Conservation (phyloP, 2,329 filamentous ascomycete species). For the Aspergillus jensenii region DNA sequence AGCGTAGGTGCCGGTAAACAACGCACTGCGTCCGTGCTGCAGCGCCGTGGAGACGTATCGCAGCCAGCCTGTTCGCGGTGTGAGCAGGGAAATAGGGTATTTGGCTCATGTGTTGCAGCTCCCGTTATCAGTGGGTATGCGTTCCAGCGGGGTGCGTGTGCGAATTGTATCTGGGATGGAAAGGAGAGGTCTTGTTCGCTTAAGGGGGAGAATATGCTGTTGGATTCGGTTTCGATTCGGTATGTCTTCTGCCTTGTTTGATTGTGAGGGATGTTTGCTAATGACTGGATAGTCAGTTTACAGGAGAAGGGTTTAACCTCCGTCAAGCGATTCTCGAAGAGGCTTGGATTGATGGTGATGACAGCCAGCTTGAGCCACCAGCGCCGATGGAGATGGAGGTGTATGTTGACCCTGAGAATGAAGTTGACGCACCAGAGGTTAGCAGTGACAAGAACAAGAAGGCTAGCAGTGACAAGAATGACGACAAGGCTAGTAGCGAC, state of each 20-base stretch:
- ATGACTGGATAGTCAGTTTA: background rate
- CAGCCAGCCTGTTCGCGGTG: background rate
- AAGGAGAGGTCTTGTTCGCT: background rate
- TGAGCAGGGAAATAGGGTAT: background rate
- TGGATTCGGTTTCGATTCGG: background rate
- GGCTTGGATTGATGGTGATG: too few species aligned
- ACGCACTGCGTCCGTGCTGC: background rate
- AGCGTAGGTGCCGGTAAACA: background rate
- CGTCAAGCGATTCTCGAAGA: background rate
- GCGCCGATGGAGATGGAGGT: background rate
- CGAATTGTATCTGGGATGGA: background rate
- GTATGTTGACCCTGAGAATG: too few species aligned
- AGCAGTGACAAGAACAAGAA: too few species aligned
- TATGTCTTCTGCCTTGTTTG: background rate
- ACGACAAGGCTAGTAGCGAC: background rate
- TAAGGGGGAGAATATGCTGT: background rate
- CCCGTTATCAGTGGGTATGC: background rate
- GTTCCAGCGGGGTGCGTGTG: background rate
- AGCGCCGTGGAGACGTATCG: background rate
- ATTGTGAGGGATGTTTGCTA: background rate
- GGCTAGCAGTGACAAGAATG: too few species aligned
- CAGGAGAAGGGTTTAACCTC: background rate
- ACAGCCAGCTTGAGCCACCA: too few species aligned
- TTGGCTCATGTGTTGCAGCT: background rate
- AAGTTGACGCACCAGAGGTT: too few species aligned